A percentile compares a stretch with the other conserved stretches of the same genome.
Evolutionary conservation across 306 rosid genomes (phyloP).

Genomic region (Pyrus betulifolia): DNA sequence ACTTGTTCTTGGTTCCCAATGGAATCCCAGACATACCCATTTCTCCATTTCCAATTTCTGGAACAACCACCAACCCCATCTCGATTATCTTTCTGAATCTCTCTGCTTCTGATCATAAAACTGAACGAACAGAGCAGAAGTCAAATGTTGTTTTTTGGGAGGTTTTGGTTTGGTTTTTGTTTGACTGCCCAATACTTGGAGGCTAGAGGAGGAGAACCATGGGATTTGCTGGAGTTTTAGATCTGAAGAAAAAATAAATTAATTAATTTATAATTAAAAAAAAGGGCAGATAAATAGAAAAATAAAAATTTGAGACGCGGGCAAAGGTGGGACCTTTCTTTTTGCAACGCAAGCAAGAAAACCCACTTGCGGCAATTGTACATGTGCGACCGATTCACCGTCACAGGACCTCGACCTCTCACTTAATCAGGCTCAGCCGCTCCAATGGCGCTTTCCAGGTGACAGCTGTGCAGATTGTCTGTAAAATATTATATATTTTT

Average conservation of each 20-base stretch:
- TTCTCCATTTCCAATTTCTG: slow-evolving; percentile 45
- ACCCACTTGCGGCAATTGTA: slow-evolving; percentile 11
- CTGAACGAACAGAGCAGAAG: background rate
- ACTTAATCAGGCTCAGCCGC: slow-evolving; percentile 14
- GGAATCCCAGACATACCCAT: slow-evolving; percentile 56
- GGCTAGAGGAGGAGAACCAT: background rate
- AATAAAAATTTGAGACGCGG: slow-evolving; percentile 5
- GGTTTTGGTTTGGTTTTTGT: background rate
- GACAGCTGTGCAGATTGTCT: background rate
- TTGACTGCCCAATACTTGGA: slow-evolving; percentile 24
- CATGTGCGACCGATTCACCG: background rate
- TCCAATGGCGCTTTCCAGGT: slow-evolving; percentile 33
- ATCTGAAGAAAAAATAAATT: slow-evolving; percentile 31
- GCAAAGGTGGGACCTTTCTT: slow-evolving; percentile 22
- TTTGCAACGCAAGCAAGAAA: slow-evolving; percentile 16
- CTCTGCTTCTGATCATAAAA: background rate
- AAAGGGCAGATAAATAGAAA: background rate
- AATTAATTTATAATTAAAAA: no score
- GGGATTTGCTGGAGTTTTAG: slow-evolving; percentile 19
- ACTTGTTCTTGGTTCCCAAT: slow-evolving; percentile 69
- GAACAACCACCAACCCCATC: slow-evolving; percentile 52
- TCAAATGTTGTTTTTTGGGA: background rate
- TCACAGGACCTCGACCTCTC: slow-evolving; percentile 24
- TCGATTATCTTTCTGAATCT: background rate
- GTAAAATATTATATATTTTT: background rate